Conservation (phyloP, 306 rosid genomes). For the Fragaria iinumae region DNA sequence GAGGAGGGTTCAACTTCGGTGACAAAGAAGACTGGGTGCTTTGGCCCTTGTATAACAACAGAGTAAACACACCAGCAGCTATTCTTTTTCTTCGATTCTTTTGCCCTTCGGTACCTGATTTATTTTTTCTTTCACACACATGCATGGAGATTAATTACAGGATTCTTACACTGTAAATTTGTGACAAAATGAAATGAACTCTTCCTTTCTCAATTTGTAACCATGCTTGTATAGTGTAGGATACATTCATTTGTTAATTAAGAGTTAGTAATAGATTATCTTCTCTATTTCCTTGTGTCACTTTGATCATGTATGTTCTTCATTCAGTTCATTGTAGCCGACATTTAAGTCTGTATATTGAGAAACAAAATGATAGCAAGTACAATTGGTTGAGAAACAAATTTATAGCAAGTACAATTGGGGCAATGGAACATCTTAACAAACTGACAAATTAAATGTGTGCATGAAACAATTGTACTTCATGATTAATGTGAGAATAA, state of each 20-base stretch:
- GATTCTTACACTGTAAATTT: constrained; percentile 51
- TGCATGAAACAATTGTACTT: background rate
- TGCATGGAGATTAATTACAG: constrained; percentile 34
- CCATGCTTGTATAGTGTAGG: constrained; percentile 12
- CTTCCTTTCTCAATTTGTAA: constrained; percentile 16
- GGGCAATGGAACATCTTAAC: background rate
- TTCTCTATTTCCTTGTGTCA: background rate
- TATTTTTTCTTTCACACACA: constrained; percentile 34
- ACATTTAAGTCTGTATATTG: background rate
- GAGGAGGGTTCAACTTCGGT: constrained; percentile 44
- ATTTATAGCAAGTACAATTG: background rate
- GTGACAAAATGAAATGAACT: constrained; percentile 37
- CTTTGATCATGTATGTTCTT: background rate
- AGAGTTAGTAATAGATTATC: background rate
- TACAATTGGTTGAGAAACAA: background rate
- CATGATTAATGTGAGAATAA: background rate
- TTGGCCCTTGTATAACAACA: constrained; percentile 47
- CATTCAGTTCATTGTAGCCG: background rate
- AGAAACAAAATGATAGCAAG: background rate
- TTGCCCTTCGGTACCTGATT: constrained; percentile 24
- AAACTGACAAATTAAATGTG: background rate
- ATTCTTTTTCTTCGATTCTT: constrained; percentile 41
- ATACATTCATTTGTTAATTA: background rate
- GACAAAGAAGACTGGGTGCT: constrained; percentile 36
- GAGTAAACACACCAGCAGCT: constrained; percentile 43